Percentiles rank a stretch among this genome's conserved stretches.
These are phyloP conservation scores for Eimeria falciformis DNA, from an alignment of 169 alveolate species.

Conservation along the genomic window DNA sequence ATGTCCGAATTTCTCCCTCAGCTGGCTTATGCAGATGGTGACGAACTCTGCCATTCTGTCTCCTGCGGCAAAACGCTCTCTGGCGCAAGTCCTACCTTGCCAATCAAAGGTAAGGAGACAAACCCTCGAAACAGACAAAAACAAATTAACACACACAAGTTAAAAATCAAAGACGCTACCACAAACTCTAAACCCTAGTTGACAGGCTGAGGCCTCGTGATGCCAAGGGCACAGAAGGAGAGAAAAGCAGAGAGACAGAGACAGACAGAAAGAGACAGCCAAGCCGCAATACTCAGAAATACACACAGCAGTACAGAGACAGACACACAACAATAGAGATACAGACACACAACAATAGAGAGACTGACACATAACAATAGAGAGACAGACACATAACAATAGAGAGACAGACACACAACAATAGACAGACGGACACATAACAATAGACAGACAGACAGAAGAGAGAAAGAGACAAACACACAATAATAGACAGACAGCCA, in stretches of 20 bases:
- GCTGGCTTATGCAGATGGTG: not conserved
- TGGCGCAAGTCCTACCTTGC: slow-evolving; percentile 8
- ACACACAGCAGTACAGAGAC: too few species aligned
- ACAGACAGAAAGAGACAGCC: too few species aligned
- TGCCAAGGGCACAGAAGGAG: not conserved
- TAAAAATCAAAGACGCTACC: not conserved
- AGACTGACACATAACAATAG: too few species aligned
- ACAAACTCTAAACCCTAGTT: not conserved
- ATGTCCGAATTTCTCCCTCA: not conserved
- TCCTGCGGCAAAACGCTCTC: slow-evolving; percentile 22
- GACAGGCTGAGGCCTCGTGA: not conserved
- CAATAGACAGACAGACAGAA: not conserved
- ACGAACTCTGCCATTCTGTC: slow-evolving; percentile 19
- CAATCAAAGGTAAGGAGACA: not conserved
- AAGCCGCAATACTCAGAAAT: too few species aligned
- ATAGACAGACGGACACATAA: too few species aligned
- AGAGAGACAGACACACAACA: not conserved
- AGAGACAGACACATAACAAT: not conserved
- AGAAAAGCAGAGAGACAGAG: not conserved
- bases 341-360: too few species aligned
- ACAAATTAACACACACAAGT: too few species aligned
- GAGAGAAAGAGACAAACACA: too few species aligned
- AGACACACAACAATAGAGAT: too few species aligned
- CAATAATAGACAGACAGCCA: too few species aligned
- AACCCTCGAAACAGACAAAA: not conserved